Conservation (phyloP, 1,139 yeast genomes). For the Wickerhamiella infanticola region DNA sequence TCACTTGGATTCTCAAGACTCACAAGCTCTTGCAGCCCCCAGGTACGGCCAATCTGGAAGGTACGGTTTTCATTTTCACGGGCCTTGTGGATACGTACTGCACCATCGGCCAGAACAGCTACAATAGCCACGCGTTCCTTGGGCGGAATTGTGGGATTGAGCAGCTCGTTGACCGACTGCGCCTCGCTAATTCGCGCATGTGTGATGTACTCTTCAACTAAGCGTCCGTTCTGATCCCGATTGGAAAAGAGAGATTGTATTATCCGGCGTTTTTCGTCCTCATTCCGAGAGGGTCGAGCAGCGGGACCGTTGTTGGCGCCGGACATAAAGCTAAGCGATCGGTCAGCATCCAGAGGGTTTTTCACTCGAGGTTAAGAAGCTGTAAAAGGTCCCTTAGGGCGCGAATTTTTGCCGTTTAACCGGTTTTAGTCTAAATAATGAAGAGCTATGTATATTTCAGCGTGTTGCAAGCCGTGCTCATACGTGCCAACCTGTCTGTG, state of each 20-base stretch:
- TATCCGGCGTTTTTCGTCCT: neutral
- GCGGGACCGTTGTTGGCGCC: neutral
- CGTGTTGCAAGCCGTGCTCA: too few species aligned
- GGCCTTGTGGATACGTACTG: conserved; percentile 71
- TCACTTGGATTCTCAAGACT: conserved; percentile 40
- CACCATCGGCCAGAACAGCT: conserved; percentile 26
- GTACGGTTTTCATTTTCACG: conserved; percentile 59
- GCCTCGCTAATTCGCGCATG: conserved; percentile 36
- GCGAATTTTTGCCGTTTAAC: too few species aligned
- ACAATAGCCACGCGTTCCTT: conserved; percentile 20
- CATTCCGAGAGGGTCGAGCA: neutral
- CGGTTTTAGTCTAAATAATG: too few species aligned
- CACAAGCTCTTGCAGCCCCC: conserved; percentile 68
- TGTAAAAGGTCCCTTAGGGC: too few species aligned
- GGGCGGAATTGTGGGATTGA: conserved; percentile 27
- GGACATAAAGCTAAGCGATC: neutral
- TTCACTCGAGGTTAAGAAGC: too few species aligned
- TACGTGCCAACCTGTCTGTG: too few species aligned
- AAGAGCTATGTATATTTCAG: too few species aligned
- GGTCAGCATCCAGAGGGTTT: too few species aligned
- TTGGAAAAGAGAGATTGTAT: neutral
- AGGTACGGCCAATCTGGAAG: conserved; percentile 84
- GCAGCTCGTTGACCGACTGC: conserved; percentile 32
- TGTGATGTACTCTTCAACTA: conserved; percentile 37
- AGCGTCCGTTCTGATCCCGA: conserved; percentile 1